Evolutionary conservation across 306 rosid species (phyloP).

Genomic region (Fragaria vesca): DNA sequence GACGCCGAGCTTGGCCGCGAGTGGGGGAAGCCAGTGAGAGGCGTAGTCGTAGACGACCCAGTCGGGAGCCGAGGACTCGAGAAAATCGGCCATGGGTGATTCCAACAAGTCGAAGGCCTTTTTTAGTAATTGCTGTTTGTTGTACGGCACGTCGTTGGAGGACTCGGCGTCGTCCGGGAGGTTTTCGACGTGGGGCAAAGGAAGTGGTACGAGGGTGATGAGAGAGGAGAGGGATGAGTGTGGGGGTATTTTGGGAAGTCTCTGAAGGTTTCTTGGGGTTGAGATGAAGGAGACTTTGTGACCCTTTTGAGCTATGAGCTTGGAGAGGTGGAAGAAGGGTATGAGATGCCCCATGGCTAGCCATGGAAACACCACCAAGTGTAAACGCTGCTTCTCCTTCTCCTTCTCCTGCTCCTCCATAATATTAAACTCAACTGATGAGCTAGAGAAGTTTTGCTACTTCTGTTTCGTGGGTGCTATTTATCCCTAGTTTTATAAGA

Average conservation of each 20-base stretch:
- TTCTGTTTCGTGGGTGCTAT: too few species aligned
- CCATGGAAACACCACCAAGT: conserved; percentile 50
- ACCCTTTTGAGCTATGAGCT: conserved; percentile 36
- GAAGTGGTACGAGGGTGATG: conserved; percentile 29
- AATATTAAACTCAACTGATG: too few species aligned
- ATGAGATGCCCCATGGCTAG: conserved; percentile 52
- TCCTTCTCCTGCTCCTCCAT: not conserved
- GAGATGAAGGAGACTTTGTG: conserved; percentile 38
- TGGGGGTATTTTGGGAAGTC: conserved; percentile 39
- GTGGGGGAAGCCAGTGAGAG: conserved; percentile 50
- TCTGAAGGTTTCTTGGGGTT: conserved; percentile 34
- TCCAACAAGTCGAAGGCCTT: conserved; percentile 40
- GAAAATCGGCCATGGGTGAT: conserved; percentile 16
- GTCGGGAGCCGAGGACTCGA: conserved; percentile 25
- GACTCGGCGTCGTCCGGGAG: conserved; percentile 42
- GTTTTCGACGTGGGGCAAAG: conserved; percentile 29
- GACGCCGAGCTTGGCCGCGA: conserved; percentile 30
- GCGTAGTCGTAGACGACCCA: conserved; percentile 54
- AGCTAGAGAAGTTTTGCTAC: not conserved
- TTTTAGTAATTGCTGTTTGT: conserved; percentile 35
- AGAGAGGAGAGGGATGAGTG: conserved; percentile 26
- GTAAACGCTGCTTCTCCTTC: conserved; percentile 11
- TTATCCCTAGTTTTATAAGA: not conserved
- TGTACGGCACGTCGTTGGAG: conserved; percentile 40
- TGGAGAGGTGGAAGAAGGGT: conserved; percentile 42